Evolutionary conservation across 306 rosid genomes (phyloP).

Genomic region (Potentilla sterilis): DNA sequence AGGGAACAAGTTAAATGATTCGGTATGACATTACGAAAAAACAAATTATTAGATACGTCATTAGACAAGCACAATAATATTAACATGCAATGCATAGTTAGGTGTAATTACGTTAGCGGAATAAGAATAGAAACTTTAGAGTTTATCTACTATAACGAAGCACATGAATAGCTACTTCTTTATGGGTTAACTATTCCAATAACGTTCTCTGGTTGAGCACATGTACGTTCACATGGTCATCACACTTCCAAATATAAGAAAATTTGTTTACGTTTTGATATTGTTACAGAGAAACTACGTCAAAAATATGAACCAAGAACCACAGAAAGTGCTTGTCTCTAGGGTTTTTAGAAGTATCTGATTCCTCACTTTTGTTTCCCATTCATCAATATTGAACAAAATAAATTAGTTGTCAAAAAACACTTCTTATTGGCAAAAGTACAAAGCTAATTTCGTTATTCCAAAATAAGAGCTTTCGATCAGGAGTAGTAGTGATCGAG

Average conservation of each 20-base stretch:
- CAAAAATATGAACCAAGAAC: neutral
- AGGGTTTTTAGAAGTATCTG: neutral
- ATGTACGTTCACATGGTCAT: neutral
- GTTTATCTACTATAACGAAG: neutral
- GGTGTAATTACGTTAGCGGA: neutral
- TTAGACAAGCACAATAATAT: too few relatives aligned
- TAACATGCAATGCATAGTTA: neutral
- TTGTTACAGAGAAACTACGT: neutral
- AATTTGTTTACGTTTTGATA: neutral
- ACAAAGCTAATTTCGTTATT: neutral
- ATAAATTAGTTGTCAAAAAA: neutral
- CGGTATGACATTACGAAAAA: too few relatives aligned
- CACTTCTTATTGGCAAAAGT: neutral
- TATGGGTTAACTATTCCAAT: neutral
- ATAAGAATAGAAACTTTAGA: neutral
- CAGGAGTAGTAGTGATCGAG: constrained; percentile 2
- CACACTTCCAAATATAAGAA: neutral
- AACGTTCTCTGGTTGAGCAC: neutral
- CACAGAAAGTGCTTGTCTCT: neutral
- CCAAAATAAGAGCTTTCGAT: neutral
- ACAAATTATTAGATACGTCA: too few relatives aligned
- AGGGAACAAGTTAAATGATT: too few relatives aligned
- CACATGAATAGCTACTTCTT: neutral
- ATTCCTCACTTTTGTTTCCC: neutral
- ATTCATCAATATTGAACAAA: neutral